A percentile compares a stretch with the other conserved stretches of the same genome.
These are phyloP conservation scores for Microcyclosporella mali DNA, from an alignment of 2,329 filamentous ascomycete species.

Conservation along the genomic window DNA sequence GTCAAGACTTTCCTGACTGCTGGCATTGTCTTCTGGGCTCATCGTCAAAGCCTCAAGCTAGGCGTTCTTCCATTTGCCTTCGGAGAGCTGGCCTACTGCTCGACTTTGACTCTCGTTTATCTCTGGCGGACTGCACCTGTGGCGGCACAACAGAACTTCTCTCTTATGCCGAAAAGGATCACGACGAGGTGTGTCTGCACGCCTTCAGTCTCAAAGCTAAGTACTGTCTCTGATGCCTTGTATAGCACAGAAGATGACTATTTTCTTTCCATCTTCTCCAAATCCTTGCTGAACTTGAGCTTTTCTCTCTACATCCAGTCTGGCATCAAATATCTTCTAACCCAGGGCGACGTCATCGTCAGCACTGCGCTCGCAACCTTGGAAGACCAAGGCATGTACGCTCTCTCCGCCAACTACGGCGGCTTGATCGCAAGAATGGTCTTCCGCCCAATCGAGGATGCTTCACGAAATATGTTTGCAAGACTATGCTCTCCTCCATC, in stretches of 20 bases:
- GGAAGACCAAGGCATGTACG: constrained; percentile 81
- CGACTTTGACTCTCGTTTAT: constrained; percentile 65
- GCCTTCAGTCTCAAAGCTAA: constrained; percentile 19
- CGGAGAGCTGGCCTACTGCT: constrained; percentile 74
- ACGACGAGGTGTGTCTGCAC: constrained; percentile 35
- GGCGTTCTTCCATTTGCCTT: constrained; percentile 84
- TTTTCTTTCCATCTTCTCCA: constrained; percentile 58
- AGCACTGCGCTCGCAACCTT: constrained; percentile 72
- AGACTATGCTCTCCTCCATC: constrained; percentile 55
- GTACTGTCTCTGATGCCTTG: constrained; percentile 17
- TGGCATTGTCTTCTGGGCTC: constrained; percentile 59
- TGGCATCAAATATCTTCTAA: constrained; percentile 84
- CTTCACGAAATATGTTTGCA: constrained; percentile 82
- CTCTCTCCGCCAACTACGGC: constrained; percentile 86
- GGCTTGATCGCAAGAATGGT: constrained; percentile 80
- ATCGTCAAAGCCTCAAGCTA: constrained; percentile 46
- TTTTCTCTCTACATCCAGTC: constrained; percentile 83
- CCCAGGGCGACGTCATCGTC: constrained; percentile 87
- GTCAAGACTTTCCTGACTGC: constrained; percentile 71
- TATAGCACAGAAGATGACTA: constrained; percentile 39
- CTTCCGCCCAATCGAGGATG: constrained; percentile 94
- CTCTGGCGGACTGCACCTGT: constrained; percentile 53
- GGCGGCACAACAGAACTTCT: constrained; percentile 57
- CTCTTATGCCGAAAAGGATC: constrained; percentile 52
- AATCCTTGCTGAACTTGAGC: constrained; percentile 64